Percentiles rank a stretch among this genome's conserved stretches.
These are phyloP conservation scores for Cladosporium phlei DNA, from an alignment of 2,329 filamentous ascomycete genomes.

Conservation along the genomic window DNA sequence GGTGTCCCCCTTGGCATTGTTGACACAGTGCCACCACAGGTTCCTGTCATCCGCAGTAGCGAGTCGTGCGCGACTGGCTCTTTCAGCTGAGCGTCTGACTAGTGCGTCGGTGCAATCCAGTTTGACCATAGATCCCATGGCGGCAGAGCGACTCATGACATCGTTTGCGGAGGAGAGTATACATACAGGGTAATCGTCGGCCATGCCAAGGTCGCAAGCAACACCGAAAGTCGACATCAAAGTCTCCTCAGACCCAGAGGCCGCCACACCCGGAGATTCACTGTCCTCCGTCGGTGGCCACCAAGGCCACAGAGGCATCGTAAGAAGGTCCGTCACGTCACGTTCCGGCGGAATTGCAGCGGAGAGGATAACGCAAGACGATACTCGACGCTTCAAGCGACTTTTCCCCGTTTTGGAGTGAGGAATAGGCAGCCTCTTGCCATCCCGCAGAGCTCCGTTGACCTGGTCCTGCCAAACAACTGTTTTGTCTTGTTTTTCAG, in stretches of 20 bases:
- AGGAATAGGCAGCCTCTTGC: not conserved
- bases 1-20: not conserved
- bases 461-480: too few species aligned
- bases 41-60: not conserved
- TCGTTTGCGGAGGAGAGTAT: not conserved
- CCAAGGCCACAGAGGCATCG: not conserved
- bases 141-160: not conserved
- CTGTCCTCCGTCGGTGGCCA: not conserved
- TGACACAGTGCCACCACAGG: not conserved
- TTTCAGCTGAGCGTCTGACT: not conserved
- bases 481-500: too few species aligned
- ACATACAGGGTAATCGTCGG: not conserved
- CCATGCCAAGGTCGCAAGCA: not conserved
- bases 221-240: not conserved
- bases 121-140: not conserved
- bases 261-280: not conserved
- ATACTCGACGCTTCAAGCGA: not conserved
- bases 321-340: not conserved
- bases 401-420: not conserved
- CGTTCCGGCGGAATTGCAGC: not conserved
- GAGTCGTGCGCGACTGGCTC: not conserved
- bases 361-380: not conserved
- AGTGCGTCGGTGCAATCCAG: not conserved
- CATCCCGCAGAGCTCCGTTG: too few species aligned
- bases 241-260: not conserved